phyloP scores from a whole-genome alignment of 129 eudicot species.

The Artemisia argyi region DNA sequence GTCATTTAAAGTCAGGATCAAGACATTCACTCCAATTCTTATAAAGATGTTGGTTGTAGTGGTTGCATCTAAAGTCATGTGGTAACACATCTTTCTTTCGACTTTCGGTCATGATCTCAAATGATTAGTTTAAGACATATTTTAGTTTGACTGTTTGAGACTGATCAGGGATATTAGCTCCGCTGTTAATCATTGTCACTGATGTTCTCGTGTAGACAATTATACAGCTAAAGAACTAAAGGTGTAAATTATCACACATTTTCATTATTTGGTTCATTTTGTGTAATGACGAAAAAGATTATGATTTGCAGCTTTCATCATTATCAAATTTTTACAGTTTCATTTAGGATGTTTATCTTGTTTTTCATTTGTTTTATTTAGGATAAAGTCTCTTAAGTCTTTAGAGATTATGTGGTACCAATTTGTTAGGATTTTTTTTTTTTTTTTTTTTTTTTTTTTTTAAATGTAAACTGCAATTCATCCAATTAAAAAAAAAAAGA shows the following conservation, averaged over 20 bases:
- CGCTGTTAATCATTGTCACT: background rate
- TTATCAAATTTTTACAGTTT: no score
- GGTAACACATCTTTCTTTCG: background rate
- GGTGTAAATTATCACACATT: background rate
- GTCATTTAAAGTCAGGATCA: background rate
- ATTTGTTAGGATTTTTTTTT: no score
- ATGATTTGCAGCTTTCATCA: no score
- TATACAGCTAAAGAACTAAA: background rate
- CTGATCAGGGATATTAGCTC: slow-evolving; percentile 6
- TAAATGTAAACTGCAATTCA: no score
- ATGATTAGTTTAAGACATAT: background rate
- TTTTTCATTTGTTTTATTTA: no score
- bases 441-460: no score
- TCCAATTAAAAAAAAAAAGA: no score
- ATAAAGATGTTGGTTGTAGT: background rate
- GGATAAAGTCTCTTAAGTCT: no score
- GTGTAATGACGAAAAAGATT: no score
- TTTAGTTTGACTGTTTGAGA: background rate
- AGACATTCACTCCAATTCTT: background rate
- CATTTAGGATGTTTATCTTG: no score
- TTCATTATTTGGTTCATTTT: no score
- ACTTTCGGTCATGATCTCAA: slow-evolving; percentile 12
- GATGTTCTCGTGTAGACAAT: background rate
- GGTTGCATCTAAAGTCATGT: background rate
- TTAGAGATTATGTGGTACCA: no score